phyloP scores from a whole-genome alignment of 2,329 filamentous ascomycete species.

The Fonsecaea erecta region DNA sequence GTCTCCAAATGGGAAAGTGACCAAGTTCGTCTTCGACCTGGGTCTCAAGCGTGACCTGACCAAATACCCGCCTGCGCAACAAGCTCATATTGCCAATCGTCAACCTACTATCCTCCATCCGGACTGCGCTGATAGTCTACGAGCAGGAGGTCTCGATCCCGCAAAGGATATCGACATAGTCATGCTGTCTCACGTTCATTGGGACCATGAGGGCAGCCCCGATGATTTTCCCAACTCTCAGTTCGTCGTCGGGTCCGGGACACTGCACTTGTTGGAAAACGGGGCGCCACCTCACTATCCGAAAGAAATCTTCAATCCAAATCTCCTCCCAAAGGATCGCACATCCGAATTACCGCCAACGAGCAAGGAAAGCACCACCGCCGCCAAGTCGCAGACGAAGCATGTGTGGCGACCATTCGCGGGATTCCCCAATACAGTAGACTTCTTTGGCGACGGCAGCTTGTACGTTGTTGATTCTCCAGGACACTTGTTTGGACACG shows the following conservation, averaged over 20 bases:
- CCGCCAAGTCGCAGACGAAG: constrained; percentile 33
- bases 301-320: constrained; percentile 39
- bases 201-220: constrained; percentile 53
- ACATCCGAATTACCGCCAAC: constrained; percentile 49
- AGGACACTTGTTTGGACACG: constrained; percentile 42
- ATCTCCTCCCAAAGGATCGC: constrained; percentile 41
- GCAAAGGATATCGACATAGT: constrained; percentile 48
- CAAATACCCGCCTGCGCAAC: constrained; percentile 51
- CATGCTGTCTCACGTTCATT: constrained; percentile 48
- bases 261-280: constrained; percentile 48
- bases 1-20: constrained; percentile 34
- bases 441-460: constrained; percentile 51
- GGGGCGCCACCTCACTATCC: constrained; percentile 39
- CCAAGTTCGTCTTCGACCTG: constrained; percentile 59
- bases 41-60: constrained; percentile 54
- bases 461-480: constrained; percentile 42
- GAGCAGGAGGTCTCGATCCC: constrained; percentile 43
- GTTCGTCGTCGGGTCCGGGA: constrained; percentile 59
- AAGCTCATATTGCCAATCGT: constrained; percentile 42
- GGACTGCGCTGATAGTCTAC: constrained; percentile 42
- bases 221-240: constrained; percentile 55
- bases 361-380: constrained; percentile 32
- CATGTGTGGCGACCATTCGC: constrained; percentile 51
- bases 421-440: constrained; percentile 51
- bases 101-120: constrained; percentile 39